Conservation (phyloP, 2,329 filamentous ascomycete species). For the Westerdykella sp. region DNA sequence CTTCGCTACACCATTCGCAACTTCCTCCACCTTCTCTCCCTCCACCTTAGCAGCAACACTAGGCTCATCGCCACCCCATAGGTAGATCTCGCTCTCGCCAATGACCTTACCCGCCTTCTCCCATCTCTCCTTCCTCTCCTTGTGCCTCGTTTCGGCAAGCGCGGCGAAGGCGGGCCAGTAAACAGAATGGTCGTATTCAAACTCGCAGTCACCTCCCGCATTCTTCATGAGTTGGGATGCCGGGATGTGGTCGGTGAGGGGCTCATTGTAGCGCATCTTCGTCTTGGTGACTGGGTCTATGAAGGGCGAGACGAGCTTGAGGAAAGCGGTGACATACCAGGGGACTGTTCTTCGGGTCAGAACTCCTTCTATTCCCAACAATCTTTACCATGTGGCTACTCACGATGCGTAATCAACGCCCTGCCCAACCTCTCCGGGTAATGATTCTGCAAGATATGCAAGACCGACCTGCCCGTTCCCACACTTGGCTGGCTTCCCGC, state of each 20-base stretch:
- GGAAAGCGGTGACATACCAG: constrained; percentile 87
- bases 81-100: constrained; percentile 80
- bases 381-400: constrained; percentile 23
- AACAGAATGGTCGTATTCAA: constrained; percentile 78
- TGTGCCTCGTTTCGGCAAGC: constrained; percentile 60
- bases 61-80: constrained; percentile 59
- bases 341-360: constrained; percentile 54
- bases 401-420: constrained; percentile 83
- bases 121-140: constrained; percentile 65
- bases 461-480: constrained; percentile 70
- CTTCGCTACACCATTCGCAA: constrained; percentile 16
- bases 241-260: constrained; percentile 76
- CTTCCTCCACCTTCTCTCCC: constrained; percentile 1
- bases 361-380: background rate
- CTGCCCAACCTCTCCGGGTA: constrained; percentile 89
- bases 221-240: constrained; percentile 73
- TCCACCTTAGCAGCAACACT: constrained; percentile 13
- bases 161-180: constrained; percentile 86
- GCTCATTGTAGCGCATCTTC: constrained; percentile 97
- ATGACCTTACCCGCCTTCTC: constrained; percentile 69
- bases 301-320: constrained; percentile 92
- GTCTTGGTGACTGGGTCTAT: constrained; percentile 90
- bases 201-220: constrained; percentile 73
- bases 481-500: constrained; percentile 70
- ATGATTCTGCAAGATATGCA: constrained; percentile 88